Base-by-base conservation (phyloP, 2,329 filamentous ascomycete species). In the Ilyonectria robusta region DNA sequence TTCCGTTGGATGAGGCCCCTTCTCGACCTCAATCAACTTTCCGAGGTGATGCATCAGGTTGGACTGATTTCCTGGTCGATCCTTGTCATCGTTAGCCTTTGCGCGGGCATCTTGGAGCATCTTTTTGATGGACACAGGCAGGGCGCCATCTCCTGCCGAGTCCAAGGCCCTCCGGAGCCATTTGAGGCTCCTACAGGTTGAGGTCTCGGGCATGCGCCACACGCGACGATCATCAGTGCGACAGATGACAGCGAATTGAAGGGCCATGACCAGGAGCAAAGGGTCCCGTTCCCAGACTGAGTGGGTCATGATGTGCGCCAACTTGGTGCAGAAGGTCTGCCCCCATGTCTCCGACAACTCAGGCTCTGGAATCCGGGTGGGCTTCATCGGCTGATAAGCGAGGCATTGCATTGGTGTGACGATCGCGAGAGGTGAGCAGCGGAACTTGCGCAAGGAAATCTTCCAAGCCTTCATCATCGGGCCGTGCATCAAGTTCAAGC, bases 231-330 rank as follows among this genome's bases (percentile, higher is more conserved):
- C 56, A 10, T 59, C 56, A 4, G 47, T n/a, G 6, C 56, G 56
- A 15, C 56, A 59, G 44, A 50, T 48, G 29, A 59, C 21, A 1
- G 56, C 56, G 23, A 37, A 59, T 19, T 59, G 44, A 8, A 59
- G 17, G 17, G 21, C 29, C 17, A 21, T 33, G 1, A 40, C 6
- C 15, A 62, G 6, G 8, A 15, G 42, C 19, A 10, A 17, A 2
- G 21, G 19, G 9, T 13, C 11, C 4, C 21, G 11, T 23, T 26
- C 10, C 44, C 44, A 47, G 13, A 47, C 4, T 6, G 8, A 6
- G 21, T 47, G 44, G 3, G 44, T 1, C 9, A 47, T 13, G 44
- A 47, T 9, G 4, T 11, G 11, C 1, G 2, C 6, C 44, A 47
- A 13, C 0, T 9, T 47, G 19, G 19, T 11, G 10, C 19, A 15